Base-by-base conservation (phyloP, 371 early-diverging fungal species). In the Circinella umbellata region DNA sequence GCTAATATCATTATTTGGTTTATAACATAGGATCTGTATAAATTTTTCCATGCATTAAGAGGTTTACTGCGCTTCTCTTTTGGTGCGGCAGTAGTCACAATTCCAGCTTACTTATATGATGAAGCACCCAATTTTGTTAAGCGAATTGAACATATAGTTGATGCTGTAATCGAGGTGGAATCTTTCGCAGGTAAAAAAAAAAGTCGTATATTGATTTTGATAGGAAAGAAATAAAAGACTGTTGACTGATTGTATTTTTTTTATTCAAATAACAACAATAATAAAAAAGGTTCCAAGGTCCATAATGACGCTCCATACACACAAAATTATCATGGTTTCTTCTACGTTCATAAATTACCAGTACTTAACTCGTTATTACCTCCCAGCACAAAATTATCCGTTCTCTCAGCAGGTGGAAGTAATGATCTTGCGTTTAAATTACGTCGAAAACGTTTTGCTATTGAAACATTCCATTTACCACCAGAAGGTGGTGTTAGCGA, bases 401-500 rank as follows among this genome's bases (percentile, higher is more conserved):
- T 90, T 5, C 76, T 93, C 11, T 84, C 87, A 38, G 88, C 82
- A 7, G 87, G 85, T 7, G 86, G 88, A 3, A 87, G 87, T 61
- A 91, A 92, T 48, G 91, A 95, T 72, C 73, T 96, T 27, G 95
- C 91, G 34, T 95, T 95, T 81, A 93, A 92, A 68, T 89, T 94
- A 38, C 80, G 96, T 48, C 84, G 97, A 59, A 96, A 96, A 73
- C 86, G 94, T 66, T 96, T 98, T 75, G 81, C 88, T 3, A 93
- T 98, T 38, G 97, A 97, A 71, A 92, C 95, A 0, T 96, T 95
- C 80, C 91, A 93, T 74, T 77, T 98, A 65, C 98, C 98, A 15
- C 96, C 96, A 7, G 97, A 97, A 73, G 93, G 93, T 47, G 93
- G 93, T 8, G 88, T 92, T 3, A 86, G 87, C 10, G 91, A 92